These are phyloP conservation scores for Striga hermonthica DNA, from an alignment of 305 asterid genomes.

Conservation along the genomic window DNA sequence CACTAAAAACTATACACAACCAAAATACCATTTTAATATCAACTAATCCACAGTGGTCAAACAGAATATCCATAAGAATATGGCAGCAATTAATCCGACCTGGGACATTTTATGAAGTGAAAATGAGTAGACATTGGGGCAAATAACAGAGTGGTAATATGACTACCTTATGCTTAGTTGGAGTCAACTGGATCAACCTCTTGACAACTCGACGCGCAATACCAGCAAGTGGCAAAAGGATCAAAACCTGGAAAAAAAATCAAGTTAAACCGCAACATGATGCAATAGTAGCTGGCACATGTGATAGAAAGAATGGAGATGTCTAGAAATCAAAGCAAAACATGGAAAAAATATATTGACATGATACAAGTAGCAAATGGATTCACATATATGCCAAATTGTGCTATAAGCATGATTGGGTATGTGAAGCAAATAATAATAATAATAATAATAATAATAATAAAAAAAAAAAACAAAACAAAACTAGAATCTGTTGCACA, in stretches of 20 bases:
- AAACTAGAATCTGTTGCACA: not conserved
- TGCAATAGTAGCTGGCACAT: conserved; percentile 15
- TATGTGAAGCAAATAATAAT: not conserved
- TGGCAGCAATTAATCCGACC: not conserved
- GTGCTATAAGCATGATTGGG: not conserved
- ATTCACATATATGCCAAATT: not conserved
- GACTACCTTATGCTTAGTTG: conserved; percentile 74
- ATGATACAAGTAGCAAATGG: not conserved
- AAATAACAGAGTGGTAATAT: not conserved
- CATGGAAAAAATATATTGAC: conserved; percentile 9
- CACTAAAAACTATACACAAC: conserved; percentile 18
- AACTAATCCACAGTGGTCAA: conserved; percentile 16
- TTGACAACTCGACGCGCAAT: conserved; percentile 71
- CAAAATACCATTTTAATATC: not conserved
- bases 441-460: not conserved
- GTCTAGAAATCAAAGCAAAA: conserved; percentile 17
- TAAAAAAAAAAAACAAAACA: conserved; percentile 5
- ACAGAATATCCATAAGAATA: conserved; percentile 13
- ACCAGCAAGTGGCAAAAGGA: conserved; percentile 84
- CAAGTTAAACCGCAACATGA: conserved; percentile 8
- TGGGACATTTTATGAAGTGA: conserved; percentile 5
- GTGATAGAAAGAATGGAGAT: conserved; percentile 7
- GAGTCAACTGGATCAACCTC: conserved; percentile 81
- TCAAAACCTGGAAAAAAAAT: conserved; percentile 55
- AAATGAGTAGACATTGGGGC: conserved; percentile 1